phyloP scores from a whole-genome alignment of 768 basidiomycete species.

The Phanerodontia chrysosporium region DNA sequence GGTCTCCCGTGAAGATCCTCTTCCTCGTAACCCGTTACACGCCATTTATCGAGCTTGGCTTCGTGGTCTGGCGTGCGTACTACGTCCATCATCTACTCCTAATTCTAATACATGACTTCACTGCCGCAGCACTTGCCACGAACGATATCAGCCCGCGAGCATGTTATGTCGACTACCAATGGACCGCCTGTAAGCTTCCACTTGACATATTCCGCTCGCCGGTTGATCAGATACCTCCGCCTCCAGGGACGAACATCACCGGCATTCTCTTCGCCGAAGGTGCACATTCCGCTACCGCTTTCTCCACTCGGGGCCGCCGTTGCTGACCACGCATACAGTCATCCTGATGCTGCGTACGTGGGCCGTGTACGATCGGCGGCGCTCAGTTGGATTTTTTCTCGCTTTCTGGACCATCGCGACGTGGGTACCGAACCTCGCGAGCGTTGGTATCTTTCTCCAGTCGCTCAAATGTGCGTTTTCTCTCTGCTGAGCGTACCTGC shows the following conservation, averaged over 20 bases:
- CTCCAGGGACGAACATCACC: neutral
- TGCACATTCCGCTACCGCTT: neutral
- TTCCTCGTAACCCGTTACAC: slow-evolving; percentile 3
- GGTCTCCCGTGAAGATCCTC: neutral
- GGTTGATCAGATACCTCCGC: neutral
- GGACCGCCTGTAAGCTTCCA: neutral
- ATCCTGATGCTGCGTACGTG: neutral
- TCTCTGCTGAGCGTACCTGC: neutral
- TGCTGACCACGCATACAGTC: neutral
- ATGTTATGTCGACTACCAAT: neutral
- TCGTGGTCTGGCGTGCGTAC: neutral
- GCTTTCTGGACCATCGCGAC: neutral
- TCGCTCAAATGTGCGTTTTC: neutral
- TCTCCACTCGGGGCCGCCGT: neutral
- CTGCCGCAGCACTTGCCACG: neutral
- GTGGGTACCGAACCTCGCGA: neutral
- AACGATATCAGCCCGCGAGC: neutral
- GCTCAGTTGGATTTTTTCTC: neutral
- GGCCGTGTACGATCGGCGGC: neutral
- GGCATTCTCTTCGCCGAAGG: neutral
- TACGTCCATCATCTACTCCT: neutral
- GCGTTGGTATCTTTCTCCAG: neutral
- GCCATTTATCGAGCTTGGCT: neutral
- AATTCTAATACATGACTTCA: neutral
- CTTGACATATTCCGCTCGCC: neutral